Base-by-base conservation (phyloP, 768 basidiomycete genomes). In the Tulasnella sp. region DNA sequence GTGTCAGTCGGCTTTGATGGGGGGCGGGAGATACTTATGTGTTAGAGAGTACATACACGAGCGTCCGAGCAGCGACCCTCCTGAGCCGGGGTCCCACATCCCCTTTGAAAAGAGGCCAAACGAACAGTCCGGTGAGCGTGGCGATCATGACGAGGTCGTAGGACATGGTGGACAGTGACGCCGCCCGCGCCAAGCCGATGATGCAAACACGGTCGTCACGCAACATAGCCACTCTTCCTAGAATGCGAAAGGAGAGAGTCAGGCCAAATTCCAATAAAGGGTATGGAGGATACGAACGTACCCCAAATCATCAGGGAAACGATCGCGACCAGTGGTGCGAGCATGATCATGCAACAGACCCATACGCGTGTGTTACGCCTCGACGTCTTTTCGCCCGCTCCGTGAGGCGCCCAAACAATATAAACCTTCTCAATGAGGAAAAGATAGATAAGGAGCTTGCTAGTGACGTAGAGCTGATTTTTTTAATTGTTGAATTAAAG, bases 131-230 rank as follows among this genome's bases (percentile, higher is more conserved):
- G 13, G 64, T 64, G 38, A 64, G 64, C 26, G 64, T 26, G 4
- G 53, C 30, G 19, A 32, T 64, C 42, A 64, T 63, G 34, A 48
- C 53, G 48, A 64, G 47, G 49, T 64, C 64, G 52, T 64, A 64
- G 43, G 55, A 19, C 34, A 64, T 55, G 4, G 63, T 49, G 17
- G 60, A 44, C 15, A 64, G 54, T 21, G 60, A 61, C n/a, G 63
- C 61, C 7, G 38, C 52, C 30, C 30, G 29, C 30, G 24, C 13
- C 3, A 64, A 49, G 19, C 63, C 63, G 30, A 64, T 64, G 11
- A 61, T 44, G 44, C 63, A 64, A 21, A 55, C 58, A 19, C 49
- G 59, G 30, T 63, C 62, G 21, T 1, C 24, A 27, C 59, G 58
- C 43, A 63, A 49, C 48, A 51, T 38, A 7, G 53, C 62, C 11